Base-by-base conservation (phyloP, 148 eudicot genomes). In the Rhododendron mucronatum region DNA sequence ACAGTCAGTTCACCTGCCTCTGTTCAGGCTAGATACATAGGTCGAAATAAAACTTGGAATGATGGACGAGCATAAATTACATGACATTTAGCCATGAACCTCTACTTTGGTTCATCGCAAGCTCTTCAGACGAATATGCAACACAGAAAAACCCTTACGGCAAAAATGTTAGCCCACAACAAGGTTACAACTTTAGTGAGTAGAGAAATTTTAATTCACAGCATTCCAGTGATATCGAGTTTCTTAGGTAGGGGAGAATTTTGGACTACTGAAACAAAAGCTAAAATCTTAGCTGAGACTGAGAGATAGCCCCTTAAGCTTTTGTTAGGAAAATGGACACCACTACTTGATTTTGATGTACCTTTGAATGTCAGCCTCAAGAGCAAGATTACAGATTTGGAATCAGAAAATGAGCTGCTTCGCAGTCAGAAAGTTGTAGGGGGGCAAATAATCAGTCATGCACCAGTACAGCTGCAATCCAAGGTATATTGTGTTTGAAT, bases 351-450 rank as follows among this genome's bases (percentile, higher is more conserved):
- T 78, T 84, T 75, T 88, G 48, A 86, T 86, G 57, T 26, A 83
- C 75, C 74, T 91, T 48, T 93, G 84, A 88, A 45, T 77, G 26
- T 69, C 92, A 92, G 94, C 51, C 87, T 92, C 88, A 91, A 84
- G 86, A 89, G 82, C 87, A 92, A 90, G 87, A 88, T 92, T 65
- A 85, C 47, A 84, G 89, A 87, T 78, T 85, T 92, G 91, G 92
- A 92, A 82, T 76, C 89, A 69, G 94, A 91, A 84, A 92, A 92
- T 74, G 89, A 91, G 77, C 21, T 82, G 26, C 93, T 92, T 57
- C 90, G 87, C 65, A 86, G 76, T 67, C 91, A 88, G 69, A 89
- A 83, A 77, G 85, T 88, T 5, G 82, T 86, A 15, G 90, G 86
- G 91, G 88, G 87, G 87, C 88, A 87, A 85, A 81, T 88, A 87